Percentiles rank a stretch among this genome's conserved stretches.
These are phyloP conservation scores for Toxoplasma gondii DNA, from an alignment of 169 alveolate genomes.

Conservation along the genomic window DNA sequence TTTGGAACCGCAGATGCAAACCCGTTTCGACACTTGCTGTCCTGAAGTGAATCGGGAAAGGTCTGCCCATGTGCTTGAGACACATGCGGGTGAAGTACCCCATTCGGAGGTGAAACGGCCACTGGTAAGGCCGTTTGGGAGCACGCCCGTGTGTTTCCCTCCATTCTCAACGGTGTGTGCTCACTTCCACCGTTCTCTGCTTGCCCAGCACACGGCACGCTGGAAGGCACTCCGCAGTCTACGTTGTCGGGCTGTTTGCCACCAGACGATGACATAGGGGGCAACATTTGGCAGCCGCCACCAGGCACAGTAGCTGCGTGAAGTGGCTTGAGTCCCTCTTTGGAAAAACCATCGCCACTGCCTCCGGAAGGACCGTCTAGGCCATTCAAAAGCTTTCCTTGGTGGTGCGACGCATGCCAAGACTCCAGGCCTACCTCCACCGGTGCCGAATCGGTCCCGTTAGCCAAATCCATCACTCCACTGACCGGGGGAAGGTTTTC, in stretches of 20 bases:
- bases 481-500: neutral
- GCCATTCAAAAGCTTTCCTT: neutral
- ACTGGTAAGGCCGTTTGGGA: neutral
- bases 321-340: neutral
- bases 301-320: neutral
- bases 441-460: neutral
- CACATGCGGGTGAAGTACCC: neutral
- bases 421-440: neutral
- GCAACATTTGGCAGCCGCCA: neutral
- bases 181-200: neutral
- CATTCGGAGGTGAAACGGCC: neutral
- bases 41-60: too few relatives aligned
- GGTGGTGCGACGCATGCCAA: neutral
- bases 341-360: neutral
- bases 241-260: neutral
- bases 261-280: neutral
- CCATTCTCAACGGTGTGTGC: neutral
- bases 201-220: neutral
- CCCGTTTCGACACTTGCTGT: too few relatives aligned
- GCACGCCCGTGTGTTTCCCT: neutral
- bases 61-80: too few relatives aligned
- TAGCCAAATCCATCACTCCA: neutral
- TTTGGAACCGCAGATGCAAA: too few relatives aligned
- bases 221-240: neutral
- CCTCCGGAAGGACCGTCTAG: neutral